Percentiles rank a stretch among this genome's conserved stretches.
Evolutionary conservation across 768 basidiomycete genomes (phyloP).

Genomic region (Suillus bovinus): DNA sequence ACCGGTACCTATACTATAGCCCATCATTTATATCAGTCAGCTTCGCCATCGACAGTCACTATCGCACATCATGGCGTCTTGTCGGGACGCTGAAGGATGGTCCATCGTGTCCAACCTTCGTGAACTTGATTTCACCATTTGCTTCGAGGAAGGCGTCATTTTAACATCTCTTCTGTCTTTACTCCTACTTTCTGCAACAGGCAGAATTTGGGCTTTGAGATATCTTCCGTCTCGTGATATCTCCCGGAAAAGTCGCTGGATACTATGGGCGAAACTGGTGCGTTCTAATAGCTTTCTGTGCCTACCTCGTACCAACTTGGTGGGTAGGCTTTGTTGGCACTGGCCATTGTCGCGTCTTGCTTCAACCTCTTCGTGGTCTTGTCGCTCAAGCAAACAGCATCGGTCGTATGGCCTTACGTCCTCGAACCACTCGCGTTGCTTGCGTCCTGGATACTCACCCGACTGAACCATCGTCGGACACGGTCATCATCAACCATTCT

Average conservation of each 20-base stretch:
- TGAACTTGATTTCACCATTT: slow-evolving; percentile 76
- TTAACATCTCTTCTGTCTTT: slow-evolving; percentile 52
- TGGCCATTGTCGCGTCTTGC: slow-evolving; percentile 50
- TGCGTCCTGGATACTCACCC: slow-evolving; percentile 51
- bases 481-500: slow-evolving; percentile 70
- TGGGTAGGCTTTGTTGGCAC: slow-evolving; percentile 45
- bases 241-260: slow-evolving; percentile 48
- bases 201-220: slow-evolving; percentile 36
- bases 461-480: slow-evolving; percentile 68
- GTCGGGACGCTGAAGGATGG: slow-evolving; percentile 69
- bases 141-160: slow-evolving; percentile 76
- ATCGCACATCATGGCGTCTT: slow-evolving; percentile 39
- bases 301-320: neutral
- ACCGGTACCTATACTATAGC: too few relatives aligned
- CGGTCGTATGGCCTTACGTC: slow-evolving; percentile 51
- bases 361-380: slow-evolving; percentile 43
- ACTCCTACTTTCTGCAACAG: slow-evolving; percentile 44
- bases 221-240: slow-evolving; percentile 30
- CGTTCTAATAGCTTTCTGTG: slow-evolving; percentile 26
- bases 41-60: neutral
- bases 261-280: slow-evolving; percentile 69
- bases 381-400: slow-evolving; percentile 33
- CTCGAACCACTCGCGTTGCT: slow-evolving; percentile 60
- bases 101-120: slow-evolving; percentile 53
- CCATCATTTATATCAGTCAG: neutral